Conservation (phyloP, 805 yeast genomes). For the Priceomyces melissophilus region DNA sequence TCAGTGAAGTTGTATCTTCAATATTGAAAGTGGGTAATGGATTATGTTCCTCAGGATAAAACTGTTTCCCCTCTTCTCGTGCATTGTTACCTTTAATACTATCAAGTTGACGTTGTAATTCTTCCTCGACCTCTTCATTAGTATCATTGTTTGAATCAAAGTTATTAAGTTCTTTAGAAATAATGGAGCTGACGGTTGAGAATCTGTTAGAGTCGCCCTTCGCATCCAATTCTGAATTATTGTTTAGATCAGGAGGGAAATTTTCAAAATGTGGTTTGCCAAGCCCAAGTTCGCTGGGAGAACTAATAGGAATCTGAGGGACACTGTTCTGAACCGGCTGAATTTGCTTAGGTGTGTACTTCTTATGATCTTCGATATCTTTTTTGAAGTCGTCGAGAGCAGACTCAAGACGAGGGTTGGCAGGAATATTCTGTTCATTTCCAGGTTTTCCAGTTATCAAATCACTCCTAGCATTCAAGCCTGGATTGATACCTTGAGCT, state of each 20-base stretch:
- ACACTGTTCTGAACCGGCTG: slow-evolving; percentile 4
- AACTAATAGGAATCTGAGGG: slow-evolving; percentile 10
- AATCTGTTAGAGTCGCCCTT: slow-evolving; percentile 28
- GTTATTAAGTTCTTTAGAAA: slow-evolving; percentile 31
- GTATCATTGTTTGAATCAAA: slow-evolving; percentile 28
- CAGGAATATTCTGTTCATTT: neutral
- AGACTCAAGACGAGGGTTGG: slow-evolving; percentile 18
- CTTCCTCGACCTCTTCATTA: slow-evolving; percentile 34
- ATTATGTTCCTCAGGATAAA: neutral
- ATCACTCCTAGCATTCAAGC: neutral
- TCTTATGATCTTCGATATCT: slow-evolving; percentile 24
- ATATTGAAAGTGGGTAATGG: slow-evolving; percentile 6
- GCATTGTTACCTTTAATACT: slow-evolving; percentile 5
- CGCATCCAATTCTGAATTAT: neutral
- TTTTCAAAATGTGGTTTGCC: slow-evolving; percentile 8
- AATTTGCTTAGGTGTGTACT: slow-evolving; percentile 5
- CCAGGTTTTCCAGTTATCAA: neutral
- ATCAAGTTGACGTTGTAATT: slow-evolving; percentile 37
- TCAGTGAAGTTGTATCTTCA: neutral
- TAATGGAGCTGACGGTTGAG: slow-evolving; percentile 41
- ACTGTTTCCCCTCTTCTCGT: neutral
- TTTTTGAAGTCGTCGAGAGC: slow-evolving; percentile 26
- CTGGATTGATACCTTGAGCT: neutral
- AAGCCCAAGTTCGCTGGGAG: slow-evolving; percentile 15
- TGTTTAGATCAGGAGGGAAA: neutral